Conservation (phyloP, 768 basidiomycete genomes). For the Cystofilobasidium bisporidii region DNA sequence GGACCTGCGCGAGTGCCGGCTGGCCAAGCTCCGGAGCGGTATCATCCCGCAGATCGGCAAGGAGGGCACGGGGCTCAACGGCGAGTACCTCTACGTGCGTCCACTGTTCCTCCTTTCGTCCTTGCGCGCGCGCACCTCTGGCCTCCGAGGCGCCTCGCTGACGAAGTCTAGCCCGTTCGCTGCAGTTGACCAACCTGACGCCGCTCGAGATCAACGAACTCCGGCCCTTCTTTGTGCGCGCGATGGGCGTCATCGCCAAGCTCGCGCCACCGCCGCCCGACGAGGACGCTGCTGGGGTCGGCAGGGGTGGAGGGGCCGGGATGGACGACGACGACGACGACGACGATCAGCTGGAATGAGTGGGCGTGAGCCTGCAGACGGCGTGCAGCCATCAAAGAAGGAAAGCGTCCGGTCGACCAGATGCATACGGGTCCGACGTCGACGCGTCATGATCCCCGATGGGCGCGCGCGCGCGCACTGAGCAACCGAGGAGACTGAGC, state of each 20-base stretch:
- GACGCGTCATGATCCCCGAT: too few species aligned
- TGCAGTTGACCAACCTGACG: constrained; percentile 69
- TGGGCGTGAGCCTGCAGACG: too few species aligned
- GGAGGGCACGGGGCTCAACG: constrained; percentile 52
- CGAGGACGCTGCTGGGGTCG: neutral
- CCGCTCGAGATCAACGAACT: constrained; percentile 93
- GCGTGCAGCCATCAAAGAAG: too few species aligned
- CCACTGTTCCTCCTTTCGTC: neutral
- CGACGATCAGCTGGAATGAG: neutral
- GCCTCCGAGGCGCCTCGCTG: too few species aligned
- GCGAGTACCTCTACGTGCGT: constrained; percentile 68
- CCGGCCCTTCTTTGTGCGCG: constrained; percentile 72
- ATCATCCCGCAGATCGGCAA: constrained; percentile 40
- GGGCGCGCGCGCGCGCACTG: too few species aligned
- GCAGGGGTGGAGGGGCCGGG: too few species aligned
- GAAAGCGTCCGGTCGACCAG: too few species aligned
- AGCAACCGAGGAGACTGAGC: too few species aligned
- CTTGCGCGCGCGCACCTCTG: too few species aligned
- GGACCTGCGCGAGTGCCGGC: constrained; percentile 89
- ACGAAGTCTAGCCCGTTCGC: too few species aligned
- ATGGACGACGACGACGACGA: neutral
- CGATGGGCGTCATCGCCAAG: constrained; percentile 64
- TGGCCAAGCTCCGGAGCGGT: constrained; percentile 85
- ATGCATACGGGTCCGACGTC: too few species aligned
- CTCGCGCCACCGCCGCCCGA: constrained; percentile 36